A percentile compares a stretch with the other conserved stretches of the same genome.
Evolutionary conservation across 768 basidiomycete genomes (phyloP).

Genomic region (Boletus sp.): DNA sequence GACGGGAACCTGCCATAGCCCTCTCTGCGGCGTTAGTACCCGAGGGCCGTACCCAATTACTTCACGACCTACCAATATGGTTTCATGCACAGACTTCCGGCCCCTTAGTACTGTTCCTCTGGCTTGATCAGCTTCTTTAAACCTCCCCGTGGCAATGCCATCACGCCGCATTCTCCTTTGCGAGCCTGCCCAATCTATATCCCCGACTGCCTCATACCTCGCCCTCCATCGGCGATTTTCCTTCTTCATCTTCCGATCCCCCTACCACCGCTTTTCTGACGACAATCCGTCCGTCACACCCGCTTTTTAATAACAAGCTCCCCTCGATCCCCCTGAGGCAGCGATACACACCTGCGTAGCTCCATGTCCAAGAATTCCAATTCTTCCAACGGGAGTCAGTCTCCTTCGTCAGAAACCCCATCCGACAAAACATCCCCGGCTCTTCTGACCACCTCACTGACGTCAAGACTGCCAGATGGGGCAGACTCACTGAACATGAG

Average conservation of each 20-base stretch:
- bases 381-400: constrained; percentile 48
- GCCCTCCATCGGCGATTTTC: constrained; percentile 28
- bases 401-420: constrained; percentile 44
- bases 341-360: constrained; percentile 11
- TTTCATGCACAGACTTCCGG: constrained; percentile 31
- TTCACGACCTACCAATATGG: constrained; percentile 30
- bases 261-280: constrained; percentile 23
- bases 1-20: constrained; percentile 26
- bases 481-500: constrained; percentile 17
- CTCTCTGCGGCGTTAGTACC: constrained; percentile 32
- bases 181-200: constrained; percentile 27
- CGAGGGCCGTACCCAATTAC: constrained; percentile 31
- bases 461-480: constrained; percentile 37
- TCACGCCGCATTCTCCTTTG: constrained; percentile 30
- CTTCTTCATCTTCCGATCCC: constrained; percentile 25
- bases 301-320: constrained; percentile 28
- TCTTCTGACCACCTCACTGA: constrained; percentile 35
- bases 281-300: constrained; percentile 15
- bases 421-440: constrained; percentile 47
- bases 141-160: constrained; percentile 28
- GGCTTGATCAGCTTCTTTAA: constrained; percentile 25
- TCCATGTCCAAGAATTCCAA: constrained; percentile 50
- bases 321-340: constrained; percentile 22
- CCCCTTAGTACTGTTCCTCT: constrained; percentile 26
- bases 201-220: constrained; percentile 24